These are phyloP conservation scores for Ustilago bromivora DNA, from an alignment of 1,284 basidiomycete genomes.

Conservation along the genomic window DNA sequence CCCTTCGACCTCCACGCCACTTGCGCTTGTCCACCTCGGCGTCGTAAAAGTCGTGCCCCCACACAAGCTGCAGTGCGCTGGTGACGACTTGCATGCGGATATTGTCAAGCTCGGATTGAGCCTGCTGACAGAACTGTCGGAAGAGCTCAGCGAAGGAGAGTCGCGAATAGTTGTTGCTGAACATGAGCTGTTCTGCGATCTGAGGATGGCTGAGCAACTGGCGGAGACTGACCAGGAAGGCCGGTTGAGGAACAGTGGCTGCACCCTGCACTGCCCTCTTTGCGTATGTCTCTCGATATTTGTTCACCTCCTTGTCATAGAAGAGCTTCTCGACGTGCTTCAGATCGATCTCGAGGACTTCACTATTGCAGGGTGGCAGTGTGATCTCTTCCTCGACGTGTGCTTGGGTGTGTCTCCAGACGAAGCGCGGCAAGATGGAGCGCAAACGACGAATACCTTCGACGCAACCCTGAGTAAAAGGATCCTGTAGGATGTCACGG, in stretches of 20 bases:
- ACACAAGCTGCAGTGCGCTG: conserved; percentile 39
- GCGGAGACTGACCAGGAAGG: conserved; percentile 47
- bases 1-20: conserved; percentile 33
- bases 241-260: conserved; percentile 21
- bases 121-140: conserved; percentile 30
- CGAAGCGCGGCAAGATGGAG: conserved; percentile 40
- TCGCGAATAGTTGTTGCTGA: conserved; percentile 36
- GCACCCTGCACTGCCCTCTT: conserved; percentile 27
- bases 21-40: conserved; percentile 33
- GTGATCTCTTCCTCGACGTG: conserved; percentile 54
- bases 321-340: conserved; percentile 52
- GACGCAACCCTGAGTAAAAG: conserved; percentile 44
- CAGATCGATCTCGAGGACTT: conserved; percentile 45
- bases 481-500: conserved; percentile 43
- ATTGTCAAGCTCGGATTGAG: conserved; percentile 39
- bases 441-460: conserved; percentile 49
- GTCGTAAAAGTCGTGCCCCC: conserved; percentile 49
- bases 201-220: conserved; percentile 58
- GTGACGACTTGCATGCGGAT: conserved; percentile 38
- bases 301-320: conserved; percentile 54
- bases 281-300: conserved; percentile 28
- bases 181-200: conserved; percentile 47
- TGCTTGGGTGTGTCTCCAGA: conserved; percentile 55
- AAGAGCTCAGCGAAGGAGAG: conserved; percentile 53
- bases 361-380: conserved; percentile 43